Evolutionary conservation across 148 eudicot species (phyloP).

Genomic region (Diospyros kaki): DNA sequence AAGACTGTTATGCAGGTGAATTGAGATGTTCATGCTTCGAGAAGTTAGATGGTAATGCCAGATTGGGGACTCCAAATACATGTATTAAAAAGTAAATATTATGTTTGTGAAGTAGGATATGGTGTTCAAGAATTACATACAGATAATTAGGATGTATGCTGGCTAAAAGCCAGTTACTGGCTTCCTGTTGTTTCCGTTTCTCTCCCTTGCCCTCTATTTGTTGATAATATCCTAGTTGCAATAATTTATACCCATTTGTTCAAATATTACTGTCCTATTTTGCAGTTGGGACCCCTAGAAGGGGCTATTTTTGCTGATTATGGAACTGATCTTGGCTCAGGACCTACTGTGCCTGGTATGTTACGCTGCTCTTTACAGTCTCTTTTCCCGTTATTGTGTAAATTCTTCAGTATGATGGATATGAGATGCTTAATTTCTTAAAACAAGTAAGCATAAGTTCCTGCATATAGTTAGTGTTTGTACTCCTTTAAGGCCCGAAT

Average conservation of each 20-base stretch:
- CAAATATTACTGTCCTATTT: slow-evolving; percentile 12
- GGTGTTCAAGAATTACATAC: not conserved
- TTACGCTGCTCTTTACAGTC: not conserved
- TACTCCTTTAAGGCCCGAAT: not conserved
- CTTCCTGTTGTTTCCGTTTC: not conserved
- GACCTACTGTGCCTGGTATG: slow-evolving; percentile 81
- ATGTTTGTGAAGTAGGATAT: not conserved
- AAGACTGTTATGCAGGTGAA: not conserved
- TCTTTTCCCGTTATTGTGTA: not conserved
- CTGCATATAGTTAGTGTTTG: not conserved
- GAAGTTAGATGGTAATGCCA: not conserved
- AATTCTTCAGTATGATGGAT: not conserved
- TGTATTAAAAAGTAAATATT: not conserved
- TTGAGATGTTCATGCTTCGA: not conserved
- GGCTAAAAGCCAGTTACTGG: too few relatives aligned
- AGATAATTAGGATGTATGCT: too few relatives aligned
- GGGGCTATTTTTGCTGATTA: slow-evolving; percentile 92
- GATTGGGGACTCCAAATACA: not conserved
- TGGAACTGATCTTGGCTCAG: slow-evolving; percentile 96
- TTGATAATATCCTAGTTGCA: not conserved
- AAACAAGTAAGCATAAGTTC: not conserved
- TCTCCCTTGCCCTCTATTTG: not conserved
- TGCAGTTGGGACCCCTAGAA: slow-evolving; percentile 86
- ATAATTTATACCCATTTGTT: not conserved
- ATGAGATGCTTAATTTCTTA: not conserved